These are phyloP conservation scores for Aspergillus vadensis DNA, from an alignment of 2,329 filamentous ascomycete species.

Conservation along the genomic window DNA sequence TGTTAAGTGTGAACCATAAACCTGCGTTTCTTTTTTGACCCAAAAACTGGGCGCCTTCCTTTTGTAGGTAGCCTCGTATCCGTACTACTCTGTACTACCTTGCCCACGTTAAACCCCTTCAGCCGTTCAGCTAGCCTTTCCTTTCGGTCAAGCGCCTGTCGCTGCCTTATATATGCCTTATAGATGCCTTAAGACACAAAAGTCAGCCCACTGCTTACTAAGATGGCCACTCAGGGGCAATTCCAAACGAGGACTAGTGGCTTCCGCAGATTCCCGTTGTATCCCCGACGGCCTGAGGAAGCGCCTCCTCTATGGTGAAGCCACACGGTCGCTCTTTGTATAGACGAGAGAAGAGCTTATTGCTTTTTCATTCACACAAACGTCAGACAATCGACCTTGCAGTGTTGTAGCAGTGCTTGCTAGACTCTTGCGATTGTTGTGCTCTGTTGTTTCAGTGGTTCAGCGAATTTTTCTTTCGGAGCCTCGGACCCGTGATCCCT, in stretches of 20 bases:
- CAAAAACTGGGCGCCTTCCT: not conserved
- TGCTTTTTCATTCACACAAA: not conserved
- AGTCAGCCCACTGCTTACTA: not conserved
- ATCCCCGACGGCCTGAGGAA: not conserved
- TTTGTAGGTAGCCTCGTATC: not conserved
- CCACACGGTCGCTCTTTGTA: not conserved
- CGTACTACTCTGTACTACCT: not conserved
- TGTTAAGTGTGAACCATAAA: not conserved
- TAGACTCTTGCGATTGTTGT: not conserved
- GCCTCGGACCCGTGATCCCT: slow-evolving; percentile 22
- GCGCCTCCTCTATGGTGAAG: not conserved
- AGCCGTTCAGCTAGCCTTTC: not conserved
- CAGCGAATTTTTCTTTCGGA: slow-evolving; percentile 21
- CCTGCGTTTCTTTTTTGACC: not conserved
- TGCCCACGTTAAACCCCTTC: not conserved
- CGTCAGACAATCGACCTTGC: not conserved
- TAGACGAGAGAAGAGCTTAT: not conserved
- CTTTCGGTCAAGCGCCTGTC: not conserved
- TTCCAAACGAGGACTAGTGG: not conserved
- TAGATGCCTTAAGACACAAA: not conserved
- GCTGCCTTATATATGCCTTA: not conserved
- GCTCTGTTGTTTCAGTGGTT: not conserved
- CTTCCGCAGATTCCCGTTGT: not conserved
- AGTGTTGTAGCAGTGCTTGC: not conserved
- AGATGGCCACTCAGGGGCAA: not conserved